phyloP scores from a whole-genome alignment of 305 asterid genomes.

The Solanum hybrid region DNA sequence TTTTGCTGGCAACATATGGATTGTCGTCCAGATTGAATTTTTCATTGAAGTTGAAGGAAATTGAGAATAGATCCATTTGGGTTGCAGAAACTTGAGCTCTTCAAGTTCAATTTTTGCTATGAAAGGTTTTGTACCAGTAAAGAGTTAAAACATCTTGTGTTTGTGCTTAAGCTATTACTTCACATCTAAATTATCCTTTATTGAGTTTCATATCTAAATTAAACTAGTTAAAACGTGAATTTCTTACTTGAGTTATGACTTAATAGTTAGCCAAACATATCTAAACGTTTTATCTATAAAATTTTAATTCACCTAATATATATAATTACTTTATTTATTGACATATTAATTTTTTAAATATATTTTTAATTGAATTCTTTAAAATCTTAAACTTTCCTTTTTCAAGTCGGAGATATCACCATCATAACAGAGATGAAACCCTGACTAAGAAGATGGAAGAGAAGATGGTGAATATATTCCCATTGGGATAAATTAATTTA shows the following conservation, averaged over 20 bases:
- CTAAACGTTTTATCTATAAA: background rate
- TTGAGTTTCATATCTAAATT: background rate
- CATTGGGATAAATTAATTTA: too few relatives aligned
- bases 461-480: background rate
- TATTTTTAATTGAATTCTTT: too few relatives aligned
- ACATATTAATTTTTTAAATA: too few relatives aligned
- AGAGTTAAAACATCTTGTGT: background rate
- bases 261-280: background rate
- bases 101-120: background rate
- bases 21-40: background rate
- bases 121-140: background rate
- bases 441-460: too few relatives aligned
- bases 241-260: background rate
- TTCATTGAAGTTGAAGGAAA: background rate
- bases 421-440: too few relatives aligned
- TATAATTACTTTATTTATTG: too few relatives aligned
- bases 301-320: background rate
- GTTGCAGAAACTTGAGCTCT: background rate
- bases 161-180: background rate
- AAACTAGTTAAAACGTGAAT: too few relatives aligned
- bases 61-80: background rate
- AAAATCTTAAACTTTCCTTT: too few relatives aligned
- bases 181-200: background rate
- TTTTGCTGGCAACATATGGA: background rate
- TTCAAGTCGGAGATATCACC: background rate